Evolutionary conservation across 345 rosid species (phyloP).

Genomic region (Kernera saxatilis): DNA sequence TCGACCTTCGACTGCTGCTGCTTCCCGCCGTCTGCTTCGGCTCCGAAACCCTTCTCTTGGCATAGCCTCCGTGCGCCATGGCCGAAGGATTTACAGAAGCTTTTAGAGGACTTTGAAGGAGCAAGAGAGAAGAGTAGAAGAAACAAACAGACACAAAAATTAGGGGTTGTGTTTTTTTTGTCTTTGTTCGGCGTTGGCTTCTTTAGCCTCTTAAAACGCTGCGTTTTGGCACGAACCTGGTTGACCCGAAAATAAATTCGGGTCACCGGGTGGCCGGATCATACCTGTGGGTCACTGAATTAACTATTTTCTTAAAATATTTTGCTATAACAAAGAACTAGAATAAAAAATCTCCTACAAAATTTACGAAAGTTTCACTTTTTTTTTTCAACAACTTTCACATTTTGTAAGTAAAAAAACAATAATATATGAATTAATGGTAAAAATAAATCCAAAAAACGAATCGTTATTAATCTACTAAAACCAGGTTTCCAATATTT

Average conservation of each 20-base stretch:
- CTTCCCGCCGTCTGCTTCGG: conserved; percentile 40
- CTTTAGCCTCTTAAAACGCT: background rate
- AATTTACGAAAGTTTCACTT: too few species aligned
- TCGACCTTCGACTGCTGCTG: conserved; percentile 67
- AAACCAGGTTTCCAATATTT: too few species aligned
- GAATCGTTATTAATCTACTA: too few species aligned
- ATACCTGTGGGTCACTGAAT: background rate
- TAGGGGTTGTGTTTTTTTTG: conserved; percentile 12
- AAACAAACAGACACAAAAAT: conserved; percentile 2
- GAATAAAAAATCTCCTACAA: too few species aligned
- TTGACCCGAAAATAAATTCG: background rate
- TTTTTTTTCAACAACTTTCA: too few species aligned
- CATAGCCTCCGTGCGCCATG: conserved; percentile 97
- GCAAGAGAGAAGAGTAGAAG: background rate
- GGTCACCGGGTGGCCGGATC: background rate
- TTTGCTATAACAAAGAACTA: too few species aligned
- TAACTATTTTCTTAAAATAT: too few species aligned
- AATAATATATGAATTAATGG: too few species aligned
- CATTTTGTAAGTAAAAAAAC: too few species aligned
- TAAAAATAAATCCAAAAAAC: too few species aligned
- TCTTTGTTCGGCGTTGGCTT: background rate
- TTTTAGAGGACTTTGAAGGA: background rate
- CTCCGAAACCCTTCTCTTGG: conserved; percentile 63
- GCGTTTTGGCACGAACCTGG: background rate
- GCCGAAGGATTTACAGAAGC: background rate